Base-by-base conservation (phyloP, 2,329 filamentous ascomycete genomes). In the Penicillium sp. region DNA sequence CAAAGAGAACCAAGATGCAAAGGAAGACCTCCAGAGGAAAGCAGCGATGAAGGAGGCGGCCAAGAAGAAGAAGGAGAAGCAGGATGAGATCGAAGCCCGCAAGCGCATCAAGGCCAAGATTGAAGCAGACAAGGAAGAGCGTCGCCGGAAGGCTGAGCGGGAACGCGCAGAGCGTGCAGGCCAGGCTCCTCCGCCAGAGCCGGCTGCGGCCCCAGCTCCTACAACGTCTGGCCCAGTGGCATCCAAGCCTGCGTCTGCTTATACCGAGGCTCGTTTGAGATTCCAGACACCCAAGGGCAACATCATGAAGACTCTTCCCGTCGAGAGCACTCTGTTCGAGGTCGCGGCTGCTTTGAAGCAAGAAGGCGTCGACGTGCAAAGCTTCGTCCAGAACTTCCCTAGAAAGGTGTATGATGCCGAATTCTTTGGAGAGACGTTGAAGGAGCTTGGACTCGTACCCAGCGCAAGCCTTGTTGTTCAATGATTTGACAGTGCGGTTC, bases 11-110 rank as follows among this genome's bases (percentile, higher is more conserved):
- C 89, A 96, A 60, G 90, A 95, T 54, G 77, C 86, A 52, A 96
- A 95, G 74, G 93, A 98, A 68, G 88, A 95, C 54, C 78, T 97
- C 18, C 78, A 84, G 62, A 86, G 85, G 64, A 93, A 95, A 69
- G 88, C 97, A 74, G 89, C 89, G 67, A 82, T 96, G 67, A 95
- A 96, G 72, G 89, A 95, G 61, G 91, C 89, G 0, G 85, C 85
- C 45, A 82, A 83, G 62, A 96, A 96, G 77, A 84, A 86, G 47
- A 82, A 86, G 63, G 93, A 98, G 75, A 96, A 96, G 76, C 75
- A 81, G 37, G 89, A 87, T 13, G 93, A 97, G 46, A 70, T 86
- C 7, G 89, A 89, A 38, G 92, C 89, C 9, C 93, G 92, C 77
- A 88, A 86, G 71, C 83, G 88, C 31, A 92, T 96, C 69, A 86